Conservation (phyloP, 345 rosid genomes). For the Excoecaria agallocha region DNA sequence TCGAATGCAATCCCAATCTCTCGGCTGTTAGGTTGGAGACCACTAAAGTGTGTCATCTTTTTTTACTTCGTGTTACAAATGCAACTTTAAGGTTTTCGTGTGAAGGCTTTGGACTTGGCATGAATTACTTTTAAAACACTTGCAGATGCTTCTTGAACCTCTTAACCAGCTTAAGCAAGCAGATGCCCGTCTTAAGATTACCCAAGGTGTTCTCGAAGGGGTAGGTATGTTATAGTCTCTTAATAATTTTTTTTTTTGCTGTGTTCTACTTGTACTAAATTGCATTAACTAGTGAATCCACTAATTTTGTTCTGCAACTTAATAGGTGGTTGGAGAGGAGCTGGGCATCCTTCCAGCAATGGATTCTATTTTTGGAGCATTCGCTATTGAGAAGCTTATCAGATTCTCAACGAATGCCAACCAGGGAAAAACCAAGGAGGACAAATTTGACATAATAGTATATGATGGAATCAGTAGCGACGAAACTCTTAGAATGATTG, state of each 20-base stretch:
- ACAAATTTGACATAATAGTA: conserved; percentile 53
- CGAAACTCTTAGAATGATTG: conserved; percentile 75
- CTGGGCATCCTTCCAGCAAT: conserved; percentile 96
- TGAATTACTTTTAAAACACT: conserved; percentile 17
- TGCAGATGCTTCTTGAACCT: conserved; percentile 87
- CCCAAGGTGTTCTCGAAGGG: conserved; percentile 93
- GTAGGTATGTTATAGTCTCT: conserved; percentile 56
- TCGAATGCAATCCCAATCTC: conserved; percentile 52
- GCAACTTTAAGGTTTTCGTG: neutral
- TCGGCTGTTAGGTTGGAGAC: conserved; percentile 75
- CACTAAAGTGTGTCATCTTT: conserved; percentile 48
- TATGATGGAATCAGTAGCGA: conserved; percentile 70
- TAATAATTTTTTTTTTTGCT: conserved; percentile 5
- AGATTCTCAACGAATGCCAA: conserved; percentile 50
- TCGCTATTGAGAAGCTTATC: conserved; percentile 53
- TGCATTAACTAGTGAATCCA: neutral
- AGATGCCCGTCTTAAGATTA: conserved; percentile 66
- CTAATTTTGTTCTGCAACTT: conserved; percentile 17
- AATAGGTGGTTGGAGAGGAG: conserved; percentile 94
- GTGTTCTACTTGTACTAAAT: neutral
- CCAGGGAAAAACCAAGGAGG: conserved; percentile 37
- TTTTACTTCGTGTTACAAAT: conserved; percentile 1
- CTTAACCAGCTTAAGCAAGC: conserved; percentile 73
- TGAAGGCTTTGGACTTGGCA: neutral
- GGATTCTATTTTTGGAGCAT: conserved; percentile 70